Percentiles rank a stretch among this genome's conserved stretches.
Evolutionary conservation across 257 asterid species (phyloP).

Genomic region (Solanum piurae): DNA sequence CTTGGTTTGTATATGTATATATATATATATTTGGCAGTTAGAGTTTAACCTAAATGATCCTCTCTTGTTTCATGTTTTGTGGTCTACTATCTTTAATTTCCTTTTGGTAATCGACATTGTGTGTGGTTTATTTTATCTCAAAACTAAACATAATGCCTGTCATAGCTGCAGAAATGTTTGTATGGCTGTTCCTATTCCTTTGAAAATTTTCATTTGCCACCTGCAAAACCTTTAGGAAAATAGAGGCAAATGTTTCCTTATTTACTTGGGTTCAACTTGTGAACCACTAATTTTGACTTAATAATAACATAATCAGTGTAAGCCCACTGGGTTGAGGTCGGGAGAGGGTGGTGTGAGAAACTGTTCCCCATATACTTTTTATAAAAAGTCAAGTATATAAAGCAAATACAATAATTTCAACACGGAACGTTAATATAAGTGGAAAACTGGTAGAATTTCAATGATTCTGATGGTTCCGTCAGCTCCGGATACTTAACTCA

Average conservation of each 20-base stretch:
- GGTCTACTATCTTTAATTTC: too few relatives aligned
- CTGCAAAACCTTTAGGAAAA: not conserved
- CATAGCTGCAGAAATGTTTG: too few relatives aligned
- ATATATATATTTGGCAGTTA: too few relatives aligned
- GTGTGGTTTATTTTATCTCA: too few relatives aligned
- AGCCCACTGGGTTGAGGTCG: conserved; percentile 18
- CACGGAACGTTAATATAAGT: not conserved
- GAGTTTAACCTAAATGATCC: too few relatives aligned
- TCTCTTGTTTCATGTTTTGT: too few relatives aligned
- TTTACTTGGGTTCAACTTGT: not conserved
- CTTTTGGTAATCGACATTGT: too few relatives aligned
- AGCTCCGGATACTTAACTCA: not conserved
- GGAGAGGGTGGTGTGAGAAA: conserved; percentile 32
- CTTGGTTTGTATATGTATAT: too few relatives aligned
- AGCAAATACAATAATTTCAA: not conserved
- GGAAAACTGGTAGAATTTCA: not conserved
- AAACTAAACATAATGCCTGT: too few relatives aligned
- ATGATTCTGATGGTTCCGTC: too few relatives aligned
- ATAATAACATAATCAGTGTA: not conserved
- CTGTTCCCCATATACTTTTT: not conserved
- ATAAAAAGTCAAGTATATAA: not conserved
- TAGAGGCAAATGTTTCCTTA: not conserved
- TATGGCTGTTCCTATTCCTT: not conserved
- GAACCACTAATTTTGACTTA: not conserved
- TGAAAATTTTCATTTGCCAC: not conserved